phyloP scores from a whole-genome alignment of 2,329 filamentous ascomycete genomes.

The Cladobotryum mycophilum region DNA sequence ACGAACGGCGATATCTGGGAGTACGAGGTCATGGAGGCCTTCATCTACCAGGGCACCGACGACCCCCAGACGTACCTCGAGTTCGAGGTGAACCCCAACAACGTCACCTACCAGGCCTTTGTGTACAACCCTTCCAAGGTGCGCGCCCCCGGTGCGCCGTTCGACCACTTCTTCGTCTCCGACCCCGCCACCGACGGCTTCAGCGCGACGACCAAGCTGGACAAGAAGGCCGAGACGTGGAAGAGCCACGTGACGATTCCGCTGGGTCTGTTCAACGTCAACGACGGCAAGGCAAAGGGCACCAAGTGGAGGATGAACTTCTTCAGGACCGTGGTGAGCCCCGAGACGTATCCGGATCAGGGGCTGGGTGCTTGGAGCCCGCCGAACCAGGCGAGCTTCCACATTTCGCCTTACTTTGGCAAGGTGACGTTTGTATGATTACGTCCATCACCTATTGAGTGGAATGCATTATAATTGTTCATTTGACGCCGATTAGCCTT shows the following conservation, averaged over 20 bases:
- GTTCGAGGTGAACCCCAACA: conserved; percentile 44
- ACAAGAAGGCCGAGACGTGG: conserved; percentile 33
- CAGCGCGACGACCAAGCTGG: conserved; percentile 32
- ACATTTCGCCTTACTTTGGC: conserved; percentile 42
- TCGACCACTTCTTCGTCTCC: conserved; percentile 38
- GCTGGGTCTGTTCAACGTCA: conserved; percentile 44
- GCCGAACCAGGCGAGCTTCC: conserved; percentile 40
- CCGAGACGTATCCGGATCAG: conserved; percentile 38
- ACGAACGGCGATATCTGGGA: conserved; percentile 43
- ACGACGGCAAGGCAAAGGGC: conserved; percentile 34
- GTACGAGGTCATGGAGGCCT: conserved; percentile 47
- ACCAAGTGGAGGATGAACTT: conserved; percentile 49
- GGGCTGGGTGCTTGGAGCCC: conserved; percentile 40
- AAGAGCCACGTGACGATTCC: conserved; percentile 36
- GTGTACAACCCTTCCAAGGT: conserved; percentile 45
- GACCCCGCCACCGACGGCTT: conserved; percentile 37
- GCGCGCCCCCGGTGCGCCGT: conserved; percentile 33
- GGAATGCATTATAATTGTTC: too few species aligned
- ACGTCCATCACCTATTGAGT: not conserved
- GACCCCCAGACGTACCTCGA: conserved; percentile 45
- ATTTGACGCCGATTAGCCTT: too few species aligned
- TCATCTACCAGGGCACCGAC: conserved; percentile 38
- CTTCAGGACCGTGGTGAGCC: conserved; percentile 40
- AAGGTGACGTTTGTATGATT: conserved; percentile 32
- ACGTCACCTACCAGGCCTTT: conserved; percentile 45